Evolutionary conservation across 495 filamentous ascomycete species (phyloP).

Genomic region (Umbilicaria muhlenbergii): DNA sequence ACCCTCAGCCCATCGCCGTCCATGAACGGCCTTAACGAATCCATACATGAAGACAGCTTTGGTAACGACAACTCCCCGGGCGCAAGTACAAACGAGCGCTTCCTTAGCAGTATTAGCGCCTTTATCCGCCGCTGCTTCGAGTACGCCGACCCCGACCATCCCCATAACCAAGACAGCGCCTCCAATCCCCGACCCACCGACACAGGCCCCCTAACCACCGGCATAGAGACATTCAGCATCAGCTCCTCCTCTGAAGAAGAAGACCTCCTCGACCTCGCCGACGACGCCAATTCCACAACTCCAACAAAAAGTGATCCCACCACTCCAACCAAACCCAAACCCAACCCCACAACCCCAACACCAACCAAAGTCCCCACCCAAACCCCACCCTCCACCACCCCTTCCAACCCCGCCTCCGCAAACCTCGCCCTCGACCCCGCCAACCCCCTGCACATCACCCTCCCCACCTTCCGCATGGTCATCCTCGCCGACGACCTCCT

Average conservation of each 20-base stretch:
- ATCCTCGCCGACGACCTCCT: constrained; percentile 89
- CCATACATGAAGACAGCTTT: constrained; percentile 20
- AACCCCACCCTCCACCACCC: constrained; percentile 6
- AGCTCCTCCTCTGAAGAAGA: constrained; percentile 60
- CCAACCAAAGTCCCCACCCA: constrained; percentile 2
- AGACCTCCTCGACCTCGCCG: constrained; percentile 49
- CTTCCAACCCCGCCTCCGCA: constrained; percentile 26
- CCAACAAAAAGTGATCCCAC: constrained; percentile 3
- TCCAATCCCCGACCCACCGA: constrained; percentile 5
- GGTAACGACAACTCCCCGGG: constrained; percentile 11
- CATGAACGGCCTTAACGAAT: constrained; percentile 7
- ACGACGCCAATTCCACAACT: constrained; percentile 17
- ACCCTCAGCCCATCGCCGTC: constrained; percentile 34
- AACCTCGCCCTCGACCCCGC: constrained; percentile 85
- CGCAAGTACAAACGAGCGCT: constrained; percentile 53
- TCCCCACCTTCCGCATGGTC: constrained; percentile 98
- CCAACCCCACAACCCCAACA: constrained; percentile 9
- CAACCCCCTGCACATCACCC: constrained; percentile 86
- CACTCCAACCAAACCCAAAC: constrained; percentile 6
- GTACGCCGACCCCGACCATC: constrained; percentile 88
- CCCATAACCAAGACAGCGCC: constrained; percentile 32
- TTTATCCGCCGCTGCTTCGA: constrained; percentile 96
- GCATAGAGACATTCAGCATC: constrained; percentile 53
- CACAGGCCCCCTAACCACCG: constrained; percentile 19
- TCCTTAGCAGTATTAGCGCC: constrained; percentile 79